Percentiles rank a stretch among this genome's conserved stretches.
Conservation (phyloP, 352 stramenopile species). For the Phytophthora pinifolia region DNA sequence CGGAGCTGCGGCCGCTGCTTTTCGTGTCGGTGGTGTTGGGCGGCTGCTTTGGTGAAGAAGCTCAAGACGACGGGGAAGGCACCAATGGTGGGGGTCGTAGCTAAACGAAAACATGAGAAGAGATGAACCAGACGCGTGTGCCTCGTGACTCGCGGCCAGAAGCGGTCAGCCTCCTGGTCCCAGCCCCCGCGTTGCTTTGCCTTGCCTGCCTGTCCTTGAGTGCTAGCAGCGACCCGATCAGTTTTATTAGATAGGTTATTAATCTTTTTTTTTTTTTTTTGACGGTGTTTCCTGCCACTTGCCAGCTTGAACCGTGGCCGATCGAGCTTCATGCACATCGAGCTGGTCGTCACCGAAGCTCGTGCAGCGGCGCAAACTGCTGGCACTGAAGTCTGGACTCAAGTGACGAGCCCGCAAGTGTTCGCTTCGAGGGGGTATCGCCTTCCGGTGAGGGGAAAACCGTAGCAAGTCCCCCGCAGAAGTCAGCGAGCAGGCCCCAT, state of each 20-base stretch:
- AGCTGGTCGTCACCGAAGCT: not conserved
- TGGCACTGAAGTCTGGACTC: constrained; percentile 25
- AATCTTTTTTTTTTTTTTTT: constrained; percentile 20
- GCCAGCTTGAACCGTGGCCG: no score
- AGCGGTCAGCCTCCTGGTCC: constrained; percentile 25
- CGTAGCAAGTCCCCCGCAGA: constrained; percentile 26
- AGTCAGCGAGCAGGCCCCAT: constrained; percentile 19
- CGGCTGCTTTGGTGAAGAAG: constrained; percentile 25
- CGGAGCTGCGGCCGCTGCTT: constrained; percentile 34
- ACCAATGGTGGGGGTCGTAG: constrained; percentile 45
- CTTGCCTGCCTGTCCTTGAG: constrained; percentile 25
- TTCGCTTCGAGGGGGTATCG: not conserved
- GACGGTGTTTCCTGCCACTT: constrained; percentile 26
- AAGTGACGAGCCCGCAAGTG: constrained; percentile 12
- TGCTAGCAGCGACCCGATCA: constrained; percentile 14
- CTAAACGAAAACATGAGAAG: constrained; percentile 57
- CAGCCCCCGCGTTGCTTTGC: constrained; percentile 29
- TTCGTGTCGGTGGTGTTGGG: constrained; percentile 37
- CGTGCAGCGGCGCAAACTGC: constrained; percentile 21
- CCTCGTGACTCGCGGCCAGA: no score
- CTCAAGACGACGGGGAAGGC: constrained; percentile 37
- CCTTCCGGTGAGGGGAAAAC: constrained; percentile 14
- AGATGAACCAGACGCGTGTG: constrained; percentile 48
- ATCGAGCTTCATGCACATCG: no score
- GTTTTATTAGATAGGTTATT: constrained; percentile 42